These are phyloP conservation scores for Wickerhamiella sorbophila DNA, from an alignment of 805 yeast species.

Conservation along the genomic window DNA sequence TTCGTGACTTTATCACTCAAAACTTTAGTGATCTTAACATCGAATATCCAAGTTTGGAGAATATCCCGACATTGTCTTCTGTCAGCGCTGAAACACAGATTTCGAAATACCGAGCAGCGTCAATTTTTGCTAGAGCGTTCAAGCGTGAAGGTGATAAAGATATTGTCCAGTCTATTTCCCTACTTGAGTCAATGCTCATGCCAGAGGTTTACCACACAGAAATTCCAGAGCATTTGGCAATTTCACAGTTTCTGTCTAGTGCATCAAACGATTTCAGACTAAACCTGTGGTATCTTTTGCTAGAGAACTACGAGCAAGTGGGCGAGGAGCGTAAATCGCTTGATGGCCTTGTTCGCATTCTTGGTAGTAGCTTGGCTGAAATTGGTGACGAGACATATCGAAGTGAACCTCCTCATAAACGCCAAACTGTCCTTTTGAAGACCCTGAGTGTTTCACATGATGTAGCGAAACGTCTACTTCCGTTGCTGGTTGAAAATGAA, in stretches of 20 bases:
- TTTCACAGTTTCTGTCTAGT: constrained; percentile 42
- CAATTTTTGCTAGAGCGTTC: constrained; percentile 44
- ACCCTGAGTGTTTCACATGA: constrained; percentile 42
- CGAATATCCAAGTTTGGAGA: constrained; percentile 41
- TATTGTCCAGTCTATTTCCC: constrained; percentile 6
- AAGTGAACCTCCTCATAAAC: constrained; percentile 21
- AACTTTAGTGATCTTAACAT: constrained; percentile 22
- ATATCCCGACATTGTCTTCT: constrained; percentile 42
- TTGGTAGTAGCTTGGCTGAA: constrained; percentile 33
- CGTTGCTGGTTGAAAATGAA: constrained; percentile 15
- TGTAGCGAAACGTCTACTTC: constrained; percentile 26
- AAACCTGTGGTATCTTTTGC: constrained; percentile 60
- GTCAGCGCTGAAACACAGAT: constrained; percentile 43
- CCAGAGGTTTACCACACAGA: constrained; percentile 16
- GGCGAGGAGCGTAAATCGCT: constrained; percentile 36
- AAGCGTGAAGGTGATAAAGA: constrained; percentile 9
- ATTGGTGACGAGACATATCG: constrained; percentile 19
- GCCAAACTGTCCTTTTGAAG: constrained; percentile 33
- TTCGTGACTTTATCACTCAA: constrained; percentile 10
- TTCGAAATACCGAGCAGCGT: constrained; percentile 56
- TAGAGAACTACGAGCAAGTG: constrained; percentile 36
- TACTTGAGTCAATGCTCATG: constrained; percentile 26
- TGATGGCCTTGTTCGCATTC: constrained; percentile 30
- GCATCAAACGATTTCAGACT: constrained; percentile 56
- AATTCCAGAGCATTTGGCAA: constrained; percentile 33